A percentile compares a stretch with the other conserved stretches of the same genome.
phyloP scores from a whole-genome alignment of 306 rosid species.

The Cucumis sativus region Cucumber_9930_V3 NC_026655.2:9139501-9140000 shows the following conservation, averaged over 20 bases:
- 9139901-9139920: neutral
- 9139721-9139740: neutral
- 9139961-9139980: neutral
- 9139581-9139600: neutral
- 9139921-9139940: neutral
- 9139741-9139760: neutral
- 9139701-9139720: neutral
- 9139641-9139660: neutral
- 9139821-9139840: neutral
- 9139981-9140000: neutral
- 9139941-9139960: conserved; percentile 3
- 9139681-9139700: neutral
- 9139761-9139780: neutral
- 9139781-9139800: neutral
- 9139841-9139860: neutral
- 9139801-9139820: neutral
- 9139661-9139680: conserved; percentile 2
- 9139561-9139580: neutral
- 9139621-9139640: conserved; percentile 11
- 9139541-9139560: neutral
- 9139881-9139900: neutral
- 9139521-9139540: neutral
- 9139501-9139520: neutral
- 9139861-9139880: conserved; percentile 2
- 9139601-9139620: neutral